Evolutionary conservation across 2,329 filamentous ascomycete genomes (phyloP).

Genomic region (Ascochyta clinopodiicola): DNA sequence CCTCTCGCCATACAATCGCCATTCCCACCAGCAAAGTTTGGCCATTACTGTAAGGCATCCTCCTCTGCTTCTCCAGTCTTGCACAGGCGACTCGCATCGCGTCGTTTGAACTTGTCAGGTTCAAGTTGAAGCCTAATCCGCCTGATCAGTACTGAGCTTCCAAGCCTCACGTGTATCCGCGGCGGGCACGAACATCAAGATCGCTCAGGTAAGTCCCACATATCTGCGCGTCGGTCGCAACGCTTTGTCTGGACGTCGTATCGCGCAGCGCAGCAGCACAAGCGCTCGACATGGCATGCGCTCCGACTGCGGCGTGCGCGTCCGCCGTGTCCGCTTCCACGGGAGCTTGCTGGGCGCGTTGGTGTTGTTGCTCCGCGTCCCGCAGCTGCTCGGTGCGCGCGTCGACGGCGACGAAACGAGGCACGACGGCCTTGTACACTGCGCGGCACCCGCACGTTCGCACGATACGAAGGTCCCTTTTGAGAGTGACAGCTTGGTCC

Average conservation of each 20-base stretch:
- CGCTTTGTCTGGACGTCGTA: conserved; percentile 8
- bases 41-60: conserved; percentile 8
- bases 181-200: conserved; percentile 19
- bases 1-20: conserved; percentile 11
- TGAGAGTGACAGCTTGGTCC: conserved; percentile 48
- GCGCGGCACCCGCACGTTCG: conserved; percentile 26
- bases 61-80: not conserved
- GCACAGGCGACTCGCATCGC: not conserved
- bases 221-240: conserved; percentile 11
- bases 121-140: conserved; percentile 14
- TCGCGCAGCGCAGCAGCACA: conserved; percentile 8
- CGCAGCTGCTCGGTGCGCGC: conserved; percentile 31
- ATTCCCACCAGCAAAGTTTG: conserved; percentile 5
- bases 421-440: conserved; percentile 42
- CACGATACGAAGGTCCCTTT: conserved; percentile 38
- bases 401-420: conserved; percentile 36
- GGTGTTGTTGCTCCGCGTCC: conserved; percentile 31
- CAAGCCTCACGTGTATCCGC: conserved; percentile 22
- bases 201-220: conserved; percentile 20
- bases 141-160: conserved; percentile 17
- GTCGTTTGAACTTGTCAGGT: not conserved
- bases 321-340: conserved; percentile 22
- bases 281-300: conserved; percentile 6
- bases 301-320: conserved; percentile 20
- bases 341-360: conserved; percentile 24